These are phyloP conservation scores for Rhodotorula mucilaginosa DNA, from an alignment of 1,284 basidiomycete species.

Conservation along the genomic window DNA sequence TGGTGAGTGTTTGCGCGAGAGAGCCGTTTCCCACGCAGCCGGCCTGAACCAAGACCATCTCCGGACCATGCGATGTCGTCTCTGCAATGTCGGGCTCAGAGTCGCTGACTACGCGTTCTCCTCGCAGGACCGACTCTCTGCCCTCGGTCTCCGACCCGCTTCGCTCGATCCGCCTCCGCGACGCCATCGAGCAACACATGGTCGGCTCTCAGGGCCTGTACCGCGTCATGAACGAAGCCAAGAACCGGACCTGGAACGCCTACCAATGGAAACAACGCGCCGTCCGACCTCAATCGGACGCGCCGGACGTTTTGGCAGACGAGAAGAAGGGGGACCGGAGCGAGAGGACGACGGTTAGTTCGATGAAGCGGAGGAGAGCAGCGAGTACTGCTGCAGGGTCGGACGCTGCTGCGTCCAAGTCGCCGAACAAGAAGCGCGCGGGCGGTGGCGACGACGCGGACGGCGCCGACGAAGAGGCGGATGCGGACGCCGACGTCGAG, in stretches of 20 bases:
- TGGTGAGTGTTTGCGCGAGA: constrained; percentile 60
- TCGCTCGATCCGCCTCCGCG: constrained; percentile 67
- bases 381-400: neutral
- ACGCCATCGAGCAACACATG: constrained; percentile 90
- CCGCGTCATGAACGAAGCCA: constrained; percentile 87
- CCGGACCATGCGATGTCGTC: too few species aligned
- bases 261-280: constrained; percentile 45
- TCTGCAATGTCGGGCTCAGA: too few species aligned
- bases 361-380: constrained; percentile 42
- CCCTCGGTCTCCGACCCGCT: constrained; percentile 66
- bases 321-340: constrained; percentile 30
- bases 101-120: neutral
- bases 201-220: constrained; percentile 79
- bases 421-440: constrained; percentile 43
- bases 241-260: constrained; percentile 60
- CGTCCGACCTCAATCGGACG: constrained; percentile 23
- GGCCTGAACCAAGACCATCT: too few species aligned
- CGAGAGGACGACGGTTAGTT: constrained; percentile 23
- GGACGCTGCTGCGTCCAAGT: constrained; percentile 2
- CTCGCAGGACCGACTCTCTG: constrained; percentile 66
- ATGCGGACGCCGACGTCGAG: constrained; percentile 49
- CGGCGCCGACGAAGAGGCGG: constrained; percentile 19
- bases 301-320: constrained; percentile 35
- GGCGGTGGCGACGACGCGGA: constrained; percentile 54
- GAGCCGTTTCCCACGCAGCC: neutral